These are phyloP conservation scores for Viola pubescens DNA, from an alignment of 441 rosid genomes.

Conservation along the genomic window DNA sequence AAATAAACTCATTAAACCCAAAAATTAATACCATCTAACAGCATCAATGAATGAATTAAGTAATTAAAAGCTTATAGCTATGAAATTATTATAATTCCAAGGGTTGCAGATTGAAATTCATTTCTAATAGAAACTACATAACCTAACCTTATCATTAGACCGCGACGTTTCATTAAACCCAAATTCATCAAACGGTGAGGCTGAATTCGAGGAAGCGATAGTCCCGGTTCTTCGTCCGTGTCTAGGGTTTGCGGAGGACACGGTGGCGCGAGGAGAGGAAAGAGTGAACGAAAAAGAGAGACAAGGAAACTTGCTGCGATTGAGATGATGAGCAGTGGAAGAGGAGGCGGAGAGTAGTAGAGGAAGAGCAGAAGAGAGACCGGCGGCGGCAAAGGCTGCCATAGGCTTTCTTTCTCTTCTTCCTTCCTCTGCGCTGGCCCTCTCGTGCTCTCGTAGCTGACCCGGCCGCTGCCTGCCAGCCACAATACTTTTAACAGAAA, in stretches of 20 bases:
- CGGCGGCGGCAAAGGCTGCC: slow-evolving; percentile 39
- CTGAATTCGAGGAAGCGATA: slow-evolving; percentile 29
- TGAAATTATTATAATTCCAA: too few relatives aligned
- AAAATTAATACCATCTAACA: neutral
- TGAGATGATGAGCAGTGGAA: slow-evolving; percentile 9
- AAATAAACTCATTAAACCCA: neutral
- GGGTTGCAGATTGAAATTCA: neutral
- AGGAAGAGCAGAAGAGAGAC: slow-evolving; percentile 14
- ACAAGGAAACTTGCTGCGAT: slow-evolving; percentile 5
- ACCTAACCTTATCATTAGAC: slow-evolving; percentile 28
- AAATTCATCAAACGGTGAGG: slow-evolving; percentile 42
- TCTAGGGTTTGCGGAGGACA: slow-evolving; percentile 17
- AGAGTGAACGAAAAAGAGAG: slow-evolving; percentile 13
- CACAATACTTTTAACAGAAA: neutral
- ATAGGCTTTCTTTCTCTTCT: slow-evolving; percentile 23
- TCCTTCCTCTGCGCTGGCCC: neutral
- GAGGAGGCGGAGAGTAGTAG: slow-evolving; percentile 14
- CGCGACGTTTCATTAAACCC: slow-evolving; percentile 23
- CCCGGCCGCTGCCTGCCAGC: neutral
- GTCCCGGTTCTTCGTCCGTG: slow-evolving; percentile 23
- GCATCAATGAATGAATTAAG: neutral
- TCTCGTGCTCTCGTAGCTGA: neutral
- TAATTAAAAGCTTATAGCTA: neutral
- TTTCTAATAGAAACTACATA: slow-evolving; percentile 20
- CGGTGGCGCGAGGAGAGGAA: slow-evolving; percentile 18